Evolutionary conservation across 495 filamentous ascomycete genomes (phyloP).

Genomic region (Physcia stellaris): DNA sequence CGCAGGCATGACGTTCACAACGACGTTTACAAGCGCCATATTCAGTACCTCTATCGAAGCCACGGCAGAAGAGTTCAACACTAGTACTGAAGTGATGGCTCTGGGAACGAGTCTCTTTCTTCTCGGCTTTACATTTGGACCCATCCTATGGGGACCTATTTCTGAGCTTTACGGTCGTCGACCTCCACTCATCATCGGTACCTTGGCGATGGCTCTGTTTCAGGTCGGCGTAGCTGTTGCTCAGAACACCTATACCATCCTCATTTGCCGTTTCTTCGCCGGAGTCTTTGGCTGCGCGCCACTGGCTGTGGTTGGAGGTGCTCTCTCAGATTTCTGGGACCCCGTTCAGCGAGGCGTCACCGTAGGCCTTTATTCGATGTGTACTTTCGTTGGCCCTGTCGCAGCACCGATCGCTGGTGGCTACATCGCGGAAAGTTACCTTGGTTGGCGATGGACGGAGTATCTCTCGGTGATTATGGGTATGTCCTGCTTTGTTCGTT

Average conservation of each 20-base stretch:
- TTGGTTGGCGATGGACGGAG: constrained; percentile 37
- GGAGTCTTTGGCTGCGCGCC: constrained; percentile 38
- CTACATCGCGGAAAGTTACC: constrained; percentile 22
- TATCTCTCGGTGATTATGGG: constrained; percentile 29
- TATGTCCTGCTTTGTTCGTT: too few relatives aligned
- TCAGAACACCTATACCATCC: constrained; percentile 39
- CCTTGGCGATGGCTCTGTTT: constrained; percentile 39
- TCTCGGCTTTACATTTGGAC: constrained; percentile 33
- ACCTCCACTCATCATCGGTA: constrained; percentile 36
- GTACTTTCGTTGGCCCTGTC: constrained; percentile 36
- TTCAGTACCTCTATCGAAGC: constrained; percentile 35
- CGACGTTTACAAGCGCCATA: constrained; percentile 36
- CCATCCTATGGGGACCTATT: constrained; percentile 40
- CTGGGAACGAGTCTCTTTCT: constrained; percentile 43
- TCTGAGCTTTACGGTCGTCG: constrained; percentile 39
- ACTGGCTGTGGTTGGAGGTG: constrained; percentile 33
- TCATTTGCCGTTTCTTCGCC: constrained; percentile 37
- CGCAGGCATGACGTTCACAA: constrained; percentile 34
- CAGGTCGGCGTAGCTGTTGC: constrained; percentile 39
- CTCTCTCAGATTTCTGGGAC: constrained; percentile 38
- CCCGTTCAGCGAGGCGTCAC: constrained; percentile 33
- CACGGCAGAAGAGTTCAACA: constrained; percentile 29
- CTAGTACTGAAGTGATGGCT: constrained; percentile 32
- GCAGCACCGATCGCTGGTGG: constrained; percentile 36
- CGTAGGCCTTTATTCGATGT: constrained; percentile 35